Evolutionary conservation across 2,329 filamentous ascomycete species (phyloP), one percentile per base, ranked within the genome.

Genomic region (Phialophora tarda): DNA sequence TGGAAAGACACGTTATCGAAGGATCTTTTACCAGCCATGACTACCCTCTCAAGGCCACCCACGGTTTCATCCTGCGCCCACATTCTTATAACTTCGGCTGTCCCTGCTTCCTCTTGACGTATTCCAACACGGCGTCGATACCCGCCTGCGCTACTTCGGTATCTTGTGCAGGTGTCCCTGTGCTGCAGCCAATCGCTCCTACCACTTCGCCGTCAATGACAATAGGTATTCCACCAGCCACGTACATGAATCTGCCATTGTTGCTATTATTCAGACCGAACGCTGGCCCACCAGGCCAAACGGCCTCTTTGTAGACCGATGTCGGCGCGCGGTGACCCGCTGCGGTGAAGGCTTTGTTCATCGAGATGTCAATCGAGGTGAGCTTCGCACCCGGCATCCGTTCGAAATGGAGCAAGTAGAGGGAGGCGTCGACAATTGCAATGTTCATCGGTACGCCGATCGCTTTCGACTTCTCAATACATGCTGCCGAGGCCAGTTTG

Each of bases 191-290:
- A 64, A 86, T 79, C 2, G 83, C 84, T 0, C 84, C 84, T 1
- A 86, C 78, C 4, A 85, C 80, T 41, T 78, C 75, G 2, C 83
- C 83, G 59, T 81, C 73, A 47, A 82, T 77, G 44, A 78, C 70
- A 69, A 86, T 81, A 3, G 84, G 84, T 3, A 86, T 72, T 1
- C 84, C 84, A 8, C 84, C 84, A 1, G 81, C 84, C 71, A 86
- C 83, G 7, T 83, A 80, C 73, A 76, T 83, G 67, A 86, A 86
- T 51, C 83, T 73, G 5, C 84, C 84, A 12, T 81, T 81, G 73
- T 86, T 86, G 53, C 82, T 81, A 47, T 84, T 83, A 48, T 69
- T 71, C 59, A 73, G 32, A 17, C 83, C 82, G 68, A 81, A 86
- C 0, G 82, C 84, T 0, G 78, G 74, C 0, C 84, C 84, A 6